phyloP scores from a whole-genome alignment of 225 moss, liverwort and hornwort species.

The Thuidium tamariscinum region DNA sequence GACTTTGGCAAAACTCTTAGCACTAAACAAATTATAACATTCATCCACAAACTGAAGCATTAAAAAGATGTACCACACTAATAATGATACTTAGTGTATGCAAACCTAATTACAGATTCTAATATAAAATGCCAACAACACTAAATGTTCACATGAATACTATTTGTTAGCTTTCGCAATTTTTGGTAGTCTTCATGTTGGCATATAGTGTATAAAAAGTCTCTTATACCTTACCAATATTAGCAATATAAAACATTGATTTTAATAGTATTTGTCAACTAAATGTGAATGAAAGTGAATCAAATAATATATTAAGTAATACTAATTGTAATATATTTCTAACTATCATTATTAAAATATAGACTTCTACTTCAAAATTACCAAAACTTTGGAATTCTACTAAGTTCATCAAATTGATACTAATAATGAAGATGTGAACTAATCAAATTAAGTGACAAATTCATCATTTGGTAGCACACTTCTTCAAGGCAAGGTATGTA shows the following conservation, averaged over 20 bases:
- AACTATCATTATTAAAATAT: background rate
- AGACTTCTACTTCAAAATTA: background rate
- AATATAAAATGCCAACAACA: too few relatives aligned
- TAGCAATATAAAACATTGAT: background rate
- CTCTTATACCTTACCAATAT: background rate
- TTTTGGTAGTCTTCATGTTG: too few relatives aligned
- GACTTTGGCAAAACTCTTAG: background rate
- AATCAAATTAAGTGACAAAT: background rate
- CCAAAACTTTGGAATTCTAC: rapidly evolving
- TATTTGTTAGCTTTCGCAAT: too few relatives aligned
- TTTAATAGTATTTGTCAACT: background rate
- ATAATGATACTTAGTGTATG: background rate
- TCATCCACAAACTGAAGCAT: background rate
- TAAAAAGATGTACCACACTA: background rate
- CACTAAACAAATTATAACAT: background rate
- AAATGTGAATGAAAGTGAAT: background rate
- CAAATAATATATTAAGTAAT: background rate
- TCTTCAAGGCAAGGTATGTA: background rate
- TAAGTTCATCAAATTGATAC: background rate
- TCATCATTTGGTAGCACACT: background rate
- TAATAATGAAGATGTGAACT: background rate
- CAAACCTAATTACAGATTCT: background rate
- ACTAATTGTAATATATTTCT: background rate
- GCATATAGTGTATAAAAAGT: background rate
- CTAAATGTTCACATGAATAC: too few relatives aligned